phyloP scores from a whole-genome alignment of 176 grass and related monocot genomes.

The Thinopyrum elongatum region DNA sequence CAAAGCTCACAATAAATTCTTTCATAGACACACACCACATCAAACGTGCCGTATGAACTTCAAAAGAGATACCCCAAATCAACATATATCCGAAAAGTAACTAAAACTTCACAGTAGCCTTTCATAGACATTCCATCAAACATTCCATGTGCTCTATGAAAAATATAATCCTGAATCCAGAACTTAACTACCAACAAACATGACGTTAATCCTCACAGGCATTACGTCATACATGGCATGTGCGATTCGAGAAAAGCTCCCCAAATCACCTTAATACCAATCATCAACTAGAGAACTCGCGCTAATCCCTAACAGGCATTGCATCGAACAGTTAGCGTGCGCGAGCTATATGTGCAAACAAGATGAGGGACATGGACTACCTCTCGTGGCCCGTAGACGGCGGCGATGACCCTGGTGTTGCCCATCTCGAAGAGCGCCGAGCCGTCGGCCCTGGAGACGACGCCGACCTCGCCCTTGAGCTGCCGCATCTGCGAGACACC shows the following conservation, averaged over 20 bases:
- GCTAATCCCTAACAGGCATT: background rate
- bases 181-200: background rate
- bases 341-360: background rate
- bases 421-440: conserved; percentile 98
- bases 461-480: conserved; percentile 72
- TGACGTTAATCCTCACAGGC: background rate
- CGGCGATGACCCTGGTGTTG: conserved; percentile 88
- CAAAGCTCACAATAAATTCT: too few species aligned
- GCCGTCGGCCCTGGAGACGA: conserved; percentile 75
- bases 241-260: background rate
- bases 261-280: background rate
- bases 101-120: background rate
- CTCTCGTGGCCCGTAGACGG: conserved; percentile 87
- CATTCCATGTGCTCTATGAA: background rate
- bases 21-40: too few species aligned
- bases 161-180: background rate
- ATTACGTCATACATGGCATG: background rate
- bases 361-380: background rate
- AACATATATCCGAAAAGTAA: background rate
- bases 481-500: conserved; percentile 73
- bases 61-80: background rate
- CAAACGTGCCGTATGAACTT: too few species aligned
- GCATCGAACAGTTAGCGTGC: conserved; percentile 1
- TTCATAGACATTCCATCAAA: conserved; percentile 4
- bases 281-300: background rate